Evolutionary conservation across 352 stramenopile species (phyloP).

Genomic region (Globisporangium yorkense): DNA sequence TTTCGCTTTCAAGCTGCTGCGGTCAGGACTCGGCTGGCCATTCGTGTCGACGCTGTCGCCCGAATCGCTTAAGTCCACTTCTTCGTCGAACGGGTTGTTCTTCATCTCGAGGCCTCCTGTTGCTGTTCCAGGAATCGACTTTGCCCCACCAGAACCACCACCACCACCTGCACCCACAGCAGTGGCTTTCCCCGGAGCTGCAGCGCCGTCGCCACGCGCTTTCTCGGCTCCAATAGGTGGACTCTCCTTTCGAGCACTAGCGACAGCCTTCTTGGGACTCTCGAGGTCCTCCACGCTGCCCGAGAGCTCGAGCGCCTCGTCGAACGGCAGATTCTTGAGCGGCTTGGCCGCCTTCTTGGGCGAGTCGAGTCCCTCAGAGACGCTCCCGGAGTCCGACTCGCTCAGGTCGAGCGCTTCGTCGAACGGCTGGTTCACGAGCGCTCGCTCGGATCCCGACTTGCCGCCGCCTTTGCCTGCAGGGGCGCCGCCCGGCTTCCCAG

Average conservation of each 20-base stretch:
- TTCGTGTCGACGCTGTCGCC: constrained; percentile 82
- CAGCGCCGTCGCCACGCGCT: not conserved
- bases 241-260: constrained; percentile 3
- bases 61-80: constrained; percentile 84
- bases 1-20: constrained; percentile 34
- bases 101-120: constrained; percentile 46
- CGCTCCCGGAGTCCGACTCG: constrained; percentile 60
- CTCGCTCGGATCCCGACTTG: constrained; percentile 22
- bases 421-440: constrained; percentile 76
- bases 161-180: not conserved
- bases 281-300: constrained; percentile 73
- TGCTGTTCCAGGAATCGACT: constrained; percentile 9
- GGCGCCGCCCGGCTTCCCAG: constrained; percentile 11
- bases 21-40: constrained; percentile 56
- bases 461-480: constrained; percentile 23
- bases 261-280: constrained; percentile 35
- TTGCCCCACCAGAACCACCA: not conserved
- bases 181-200: constrained; percentile 8
- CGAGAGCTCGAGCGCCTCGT: constrained; percentile 79
- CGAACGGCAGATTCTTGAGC: constrained; percentile 78
- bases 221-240: constrained; percentile 4
- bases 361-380: constrained; percentile 42
- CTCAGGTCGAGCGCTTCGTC: constrained; percentile 86
- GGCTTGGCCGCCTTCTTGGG: constrained; percentile 47
- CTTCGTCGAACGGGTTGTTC: constrained; percentile 84